These are phyloP conservation scores for Debaryomycetaceae sp. DNA, from an alignment of 1,139 yeast genomes.

Conservation along the genomic window DNA sequence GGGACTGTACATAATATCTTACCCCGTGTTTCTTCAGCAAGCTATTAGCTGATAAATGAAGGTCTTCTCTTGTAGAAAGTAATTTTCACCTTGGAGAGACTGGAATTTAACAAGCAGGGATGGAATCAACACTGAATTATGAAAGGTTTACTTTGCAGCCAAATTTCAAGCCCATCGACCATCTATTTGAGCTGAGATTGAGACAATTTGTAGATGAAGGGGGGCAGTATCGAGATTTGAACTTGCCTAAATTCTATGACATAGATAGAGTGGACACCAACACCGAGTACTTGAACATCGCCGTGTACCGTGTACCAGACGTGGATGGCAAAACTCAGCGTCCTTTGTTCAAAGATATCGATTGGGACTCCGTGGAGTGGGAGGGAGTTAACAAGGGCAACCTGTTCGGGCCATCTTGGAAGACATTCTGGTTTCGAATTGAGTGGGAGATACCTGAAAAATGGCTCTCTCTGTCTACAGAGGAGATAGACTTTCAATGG, in stretches of 20 bases:
- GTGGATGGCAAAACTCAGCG: conserved; percentile 49
- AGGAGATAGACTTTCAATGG: conserved; percentile 71
- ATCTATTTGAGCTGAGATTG: conserved; percentile 71
- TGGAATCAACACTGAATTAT: conserved; percentile 11
- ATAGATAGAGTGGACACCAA: conserved; percentile 47
- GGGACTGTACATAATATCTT: neutral
- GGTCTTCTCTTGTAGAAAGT: neutral
- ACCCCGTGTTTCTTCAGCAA: conserved; percentile 1
- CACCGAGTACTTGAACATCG: conserved; percentile 42
- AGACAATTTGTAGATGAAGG: conserved; percentile 73
- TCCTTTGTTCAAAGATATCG: conserved; percentile 72
- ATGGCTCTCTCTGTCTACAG: conserved; percentile 48
- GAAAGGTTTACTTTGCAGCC: conserved; percentile 56
- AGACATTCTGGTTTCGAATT: conserved; percentile 89
- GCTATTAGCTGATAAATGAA: neutral
- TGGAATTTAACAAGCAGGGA: neutral
- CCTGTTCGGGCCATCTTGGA: conserved; percentile 94
- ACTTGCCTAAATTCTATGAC: conserved; percentile 82
- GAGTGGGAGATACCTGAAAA: conserved; percentile 56
- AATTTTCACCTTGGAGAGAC: neutral
- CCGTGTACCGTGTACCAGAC: conserved; percentile 66
- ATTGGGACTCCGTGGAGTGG: conserved; percentile 44
- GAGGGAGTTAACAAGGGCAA: conserved; percentile 63
- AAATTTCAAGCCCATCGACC: conserved; percentile 77
- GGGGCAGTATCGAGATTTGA: conserved; percentile 67